Evolutionary conservation across 768 basidiomycete species (phyloP), one percentile per base, ranked within the genome.

Genomic region (Tulasnella sp.): DNA sequence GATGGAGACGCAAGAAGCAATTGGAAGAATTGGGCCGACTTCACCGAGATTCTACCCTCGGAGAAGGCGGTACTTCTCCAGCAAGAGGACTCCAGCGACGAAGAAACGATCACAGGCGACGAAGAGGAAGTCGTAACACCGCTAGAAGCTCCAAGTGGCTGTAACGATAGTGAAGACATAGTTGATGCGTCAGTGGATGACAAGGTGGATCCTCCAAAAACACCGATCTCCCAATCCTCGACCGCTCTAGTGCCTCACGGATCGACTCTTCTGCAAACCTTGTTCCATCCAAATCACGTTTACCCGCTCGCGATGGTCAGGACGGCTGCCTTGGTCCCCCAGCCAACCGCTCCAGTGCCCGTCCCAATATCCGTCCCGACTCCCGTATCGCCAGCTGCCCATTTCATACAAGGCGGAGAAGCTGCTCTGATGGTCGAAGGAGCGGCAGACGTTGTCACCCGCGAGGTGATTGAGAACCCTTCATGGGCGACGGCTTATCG

Each of bases 321-420:
- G 47, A 70, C 32, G 34, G 32, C 44, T 26, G 59, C 34, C 17
- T 19, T 70, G 11, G 69, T 47, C 3, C 69, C 69, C 19, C 36
- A 40, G 34, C 35, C 22, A 22, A 36, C 69, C 16, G 22, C 72
- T 29, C 67, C 72, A 14, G 35, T 67, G 26, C 67, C 64, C 29
- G 42, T 37, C 4, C 80, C 80, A 3, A 81, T 82, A 2, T 84
- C 85, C n/a, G 91, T 89, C 0, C 91, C 91, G 0, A 94, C 92
- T 0, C 92, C 92, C 0, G 90, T 94, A 2, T 94, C 92, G 0
- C 92, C 92, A 22, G 91, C 90, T 4, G 89, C 90, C 0, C 82
- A 83, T 0, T 80, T 90, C 37, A 89, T 89, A 4, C 84, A 86
- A 0, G 81, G 86, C 1, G 85, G 86, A 3, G 90, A 90, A 77